Evolutionary conservation across 768 basidiomycete genomes (phyloP), one percentile per base, ranked within the genome.

Genomic region (Tulasnella sp.): DNA sequence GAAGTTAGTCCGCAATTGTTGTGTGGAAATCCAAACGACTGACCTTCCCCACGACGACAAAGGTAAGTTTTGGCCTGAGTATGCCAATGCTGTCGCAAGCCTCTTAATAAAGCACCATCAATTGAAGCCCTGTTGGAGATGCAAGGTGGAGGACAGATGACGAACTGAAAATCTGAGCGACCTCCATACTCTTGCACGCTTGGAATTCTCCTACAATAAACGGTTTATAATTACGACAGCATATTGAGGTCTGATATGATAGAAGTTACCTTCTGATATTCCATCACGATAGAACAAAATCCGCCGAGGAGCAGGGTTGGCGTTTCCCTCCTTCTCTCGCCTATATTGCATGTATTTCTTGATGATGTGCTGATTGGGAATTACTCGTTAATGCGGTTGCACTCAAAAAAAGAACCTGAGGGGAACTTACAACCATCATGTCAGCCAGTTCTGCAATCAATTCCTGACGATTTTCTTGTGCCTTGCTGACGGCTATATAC

Each of bases 1-100:
- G 24, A 79, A 39, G 8, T 38, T 39, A 52, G 74, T 0, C 52
- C 9, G 6, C 18, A 0, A 34, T 48, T 3, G 0, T 7, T 31
- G 1, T 46, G 19, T 48, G 21, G n/a, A 44, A 42, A 42, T 5
- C 40, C 8, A 27, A 75, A 75, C 31, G 6, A n/a, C 10, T 16
- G 36, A 78, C 77, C 77, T 95, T 96, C 19, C 93, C 93, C 14
- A 96, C 94, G 39, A 95, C 87, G 75, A 95, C 89, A 36, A 95
- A 86, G 0, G 94, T 95, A 40, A 95, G 93, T 76, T 89, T 90
- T 14, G 83, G 83, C 9, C 34, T 10, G 0, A 90, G 90, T 1
- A 39, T 80, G 9, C 86, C 86, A 0, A 92, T 82, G 4, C 89
- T 88, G 0, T 76, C 80, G 81, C 93, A 95, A 6, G 94, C 94